Conservation (phyloP, 108 stramenopile species). For the Hondaea fermentalgiana region DNA sequence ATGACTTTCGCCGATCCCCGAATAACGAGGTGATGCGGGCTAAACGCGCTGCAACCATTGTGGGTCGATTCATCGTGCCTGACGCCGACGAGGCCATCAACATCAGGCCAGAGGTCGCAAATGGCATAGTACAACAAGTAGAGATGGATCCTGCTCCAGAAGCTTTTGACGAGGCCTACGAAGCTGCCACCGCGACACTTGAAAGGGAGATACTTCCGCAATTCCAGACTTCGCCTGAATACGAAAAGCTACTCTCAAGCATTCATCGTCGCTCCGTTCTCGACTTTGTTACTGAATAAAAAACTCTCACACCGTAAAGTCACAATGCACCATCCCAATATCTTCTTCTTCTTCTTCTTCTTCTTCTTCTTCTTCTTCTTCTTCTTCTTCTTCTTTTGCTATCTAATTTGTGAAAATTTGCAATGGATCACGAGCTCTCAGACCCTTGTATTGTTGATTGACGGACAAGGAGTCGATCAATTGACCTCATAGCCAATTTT, state of each 20-base stretch:
- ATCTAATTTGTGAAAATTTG: no score
- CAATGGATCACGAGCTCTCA: background rate
- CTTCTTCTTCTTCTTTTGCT: no score
- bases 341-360: no score
- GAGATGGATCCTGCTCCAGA: background rate
- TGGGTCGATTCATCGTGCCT: background rate
- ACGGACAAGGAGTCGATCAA: background rate
- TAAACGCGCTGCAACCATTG: background rate
- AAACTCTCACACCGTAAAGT: no score
- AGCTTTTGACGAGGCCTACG: background rate
- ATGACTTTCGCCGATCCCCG: background rate
- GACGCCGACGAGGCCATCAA: background rate
- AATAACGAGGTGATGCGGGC: background rate
- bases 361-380: no score
- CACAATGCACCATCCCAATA: no score
- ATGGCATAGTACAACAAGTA: background rate
- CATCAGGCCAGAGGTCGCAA: background rate
- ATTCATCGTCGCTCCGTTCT: background rate
- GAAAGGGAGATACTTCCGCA: background rate
- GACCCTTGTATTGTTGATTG: background rate
- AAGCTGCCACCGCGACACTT: background rate
- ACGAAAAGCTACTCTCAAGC: background rate
- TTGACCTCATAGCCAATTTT: background rate
- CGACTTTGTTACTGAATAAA: background rate
- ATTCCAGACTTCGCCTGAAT: background rate